A percentile compares a stretch with the other conserved stretches of the same genome.
These are phyloP conservation scores for Pyronema domesticum DNA, from an alignment of 495 filamentous ascomycete species.

Conservation along the genomic window DNA sequence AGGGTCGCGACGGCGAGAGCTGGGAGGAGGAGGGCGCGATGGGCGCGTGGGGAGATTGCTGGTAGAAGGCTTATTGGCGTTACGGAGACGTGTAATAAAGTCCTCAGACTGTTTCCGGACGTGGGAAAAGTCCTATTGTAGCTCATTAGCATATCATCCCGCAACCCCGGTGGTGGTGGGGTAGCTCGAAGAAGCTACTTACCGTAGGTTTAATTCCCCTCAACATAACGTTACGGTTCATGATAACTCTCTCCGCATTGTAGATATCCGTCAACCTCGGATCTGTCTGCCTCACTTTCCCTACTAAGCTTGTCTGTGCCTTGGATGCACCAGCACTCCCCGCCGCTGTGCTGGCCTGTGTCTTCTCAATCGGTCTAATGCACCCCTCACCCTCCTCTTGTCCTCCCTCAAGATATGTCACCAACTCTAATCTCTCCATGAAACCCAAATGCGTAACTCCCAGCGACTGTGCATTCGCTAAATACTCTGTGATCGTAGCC, in stretches of 20 bases:
- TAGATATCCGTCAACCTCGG: slow-evolving; percentile 75
- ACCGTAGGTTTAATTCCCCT: slow-evolving; percentile 81
- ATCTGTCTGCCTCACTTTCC: slow-evolving; percentile 40
- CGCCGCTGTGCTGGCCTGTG: slow-evolving; percentile 26
- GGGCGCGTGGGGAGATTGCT: slow-evolving; percentile 25
- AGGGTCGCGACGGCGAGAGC: slow-evolving; percentile 46
- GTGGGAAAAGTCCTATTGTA: slow-evolving; percentile 71
- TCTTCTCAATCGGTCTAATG: slow-evolving; percentile 49
- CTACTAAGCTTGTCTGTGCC: slow-evolving; percentile 18
- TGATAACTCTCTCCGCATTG: slow-evolving; percentile 72
- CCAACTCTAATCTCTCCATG: slow-evolving; percentile 73
- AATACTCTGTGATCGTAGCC: slow-evolving; percentile 71
- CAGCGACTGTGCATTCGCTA: slow-evolving; percentile 58
- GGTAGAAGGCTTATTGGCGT: slow-evolving; percentile 25
- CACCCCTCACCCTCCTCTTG: slow-evolving; percentile 67
- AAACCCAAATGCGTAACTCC: slow-evolving; percentile 82
- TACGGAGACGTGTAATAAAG: slow-evolving; percentile 52
- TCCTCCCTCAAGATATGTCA: slow-evolving; percentile 79
- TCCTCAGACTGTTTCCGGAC: slow-evolving; percentile 69
- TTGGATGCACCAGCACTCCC: slow-evolving; percentile 36
- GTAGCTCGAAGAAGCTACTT: slow-evolving; percentile 24
- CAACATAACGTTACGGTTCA: slow-evolving; percentile 76
- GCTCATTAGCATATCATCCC: slow-evolving; percentile 12
- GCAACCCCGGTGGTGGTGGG: no score
- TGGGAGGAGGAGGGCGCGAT: slow-evolving; percentile 26